phyloP scores from a whole-genome alignment of 1,139 yeast genomes.

The Hemisphaericaspora xylofermentans region DNA sequence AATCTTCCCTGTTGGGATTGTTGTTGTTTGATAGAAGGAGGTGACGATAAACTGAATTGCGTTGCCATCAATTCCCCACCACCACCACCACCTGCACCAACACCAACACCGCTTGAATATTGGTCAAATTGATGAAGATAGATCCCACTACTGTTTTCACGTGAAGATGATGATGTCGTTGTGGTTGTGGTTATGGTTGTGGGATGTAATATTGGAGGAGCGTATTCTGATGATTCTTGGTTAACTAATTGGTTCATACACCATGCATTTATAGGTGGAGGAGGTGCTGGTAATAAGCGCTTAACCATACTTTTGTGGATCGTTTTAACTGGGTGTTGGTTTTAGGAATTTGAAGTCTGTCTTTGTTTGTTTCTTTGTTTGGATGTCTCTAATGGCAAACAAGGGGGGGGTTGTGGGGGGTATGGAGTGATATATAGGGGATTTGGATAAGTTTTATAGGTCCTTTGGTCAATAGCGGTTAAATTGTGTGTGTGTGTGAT shows the following conservation, averaged over 20 bases:
- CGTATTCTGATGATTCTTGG: neutral
- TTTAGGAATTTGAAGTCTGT: no score
- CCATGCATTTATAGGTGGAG: slow-evolving; percentile 20
- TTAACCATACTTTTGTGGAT: no score
- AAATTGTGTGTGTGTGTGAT: no score
- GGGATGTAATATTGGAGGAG: slow-evolving; percentile 1
- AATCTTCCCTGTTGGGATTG: neutral
- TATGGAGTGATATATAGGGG: no score
- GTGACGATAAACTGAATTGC: slow-evolving; percentile 3
- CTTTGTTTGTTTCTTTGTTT: no score
- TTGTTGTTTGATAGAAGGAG: slow-evolving; percentile 6
- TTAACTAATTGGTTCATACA: slow-evolving; percentile 12
- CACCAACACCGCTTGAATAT: slow-evolving; percentile 1
- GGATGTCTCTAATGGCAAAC: no score
- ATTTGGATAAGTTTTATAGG: no score
- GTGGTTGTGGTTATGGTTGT: no score
- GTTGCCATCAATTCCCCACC: slow-evolving; percentile 4
- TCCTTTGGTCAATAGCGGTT: no score
- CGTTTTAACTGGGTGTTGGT: no score
- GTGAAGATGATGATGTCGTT: no score
- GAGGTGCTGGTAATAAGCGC: slow-evolving; percentile 19
- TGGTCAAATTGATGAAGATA: slow-evolving; percentile 2
- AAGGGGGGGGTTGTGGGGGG: no score
- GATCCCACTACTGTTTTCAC: neutral
- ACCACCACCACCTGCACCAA: slow-evolving; percentile 1